phyloP scores from a whole-genome alignment of 805 yeast species.

The Ogataea henricii region DNA sequence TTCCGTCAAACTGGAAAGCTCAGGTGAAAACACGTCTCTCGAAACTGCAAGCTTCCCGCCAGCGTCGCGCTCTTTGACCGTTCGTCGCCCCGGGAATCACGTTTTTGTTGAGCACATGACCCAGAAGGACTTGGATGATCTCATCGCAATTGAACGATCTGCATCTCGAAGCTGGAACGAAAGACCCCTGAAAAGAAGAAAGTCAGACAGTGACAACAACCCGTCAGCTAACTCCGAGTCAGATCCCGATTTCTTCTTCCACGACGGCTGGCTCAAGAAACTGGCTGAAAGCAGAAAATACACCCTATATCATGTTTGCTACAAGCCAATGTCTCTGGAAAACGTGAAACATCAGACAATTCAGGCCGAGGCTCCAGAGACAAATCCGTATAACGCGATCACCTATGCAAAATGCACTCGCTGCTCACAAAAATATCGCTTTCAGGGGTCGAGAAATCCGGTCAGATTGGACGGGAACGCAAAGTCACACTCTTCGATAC shows the following conservation, averaged over 20 bases:
- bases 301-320: slow-evolving; percentile 8
- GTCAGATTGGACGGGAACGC: slow-evolving; percentile 14
- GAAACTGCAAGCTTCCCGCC: too few species aligned
- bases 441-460: slow-evolving; percentile 9
- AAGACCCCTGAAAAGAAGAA: too few species aligned
- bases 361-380: neutral
- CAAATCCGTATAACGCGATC: slow-evolving; percentile 9
- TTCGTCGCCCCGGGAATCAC: too few species aligned
- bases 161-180: too few species aligned
- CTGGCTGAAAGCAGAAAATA: slow-evolving; percentile 10
- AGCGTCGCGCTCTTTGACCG: too few species aligned
- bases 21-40: too few species aligned
- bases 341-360: neutral
- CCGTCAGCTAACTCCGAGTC: too few species aligned
- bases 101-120: too few species aligned
- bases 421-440: slow-evolving; percentile 8
- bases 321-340: neutral
- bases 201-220: too few species aligned
- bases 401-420: slow-evolving; percentile 12
- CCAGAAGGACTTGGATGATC: too few species aligned
- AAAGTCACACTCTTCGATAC: slow-evolving; percentile 8
- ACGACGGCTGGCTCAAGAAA: slow-evolving; percentile 13
- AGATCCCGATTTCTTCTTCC: slow-evolving; percentile 13
- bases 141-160: too few species aligned
- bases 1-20: too few species aligned